phyloP scores from a whole-genome alignment of 306 rosid genomes.

The Betula pendula region DNA sequence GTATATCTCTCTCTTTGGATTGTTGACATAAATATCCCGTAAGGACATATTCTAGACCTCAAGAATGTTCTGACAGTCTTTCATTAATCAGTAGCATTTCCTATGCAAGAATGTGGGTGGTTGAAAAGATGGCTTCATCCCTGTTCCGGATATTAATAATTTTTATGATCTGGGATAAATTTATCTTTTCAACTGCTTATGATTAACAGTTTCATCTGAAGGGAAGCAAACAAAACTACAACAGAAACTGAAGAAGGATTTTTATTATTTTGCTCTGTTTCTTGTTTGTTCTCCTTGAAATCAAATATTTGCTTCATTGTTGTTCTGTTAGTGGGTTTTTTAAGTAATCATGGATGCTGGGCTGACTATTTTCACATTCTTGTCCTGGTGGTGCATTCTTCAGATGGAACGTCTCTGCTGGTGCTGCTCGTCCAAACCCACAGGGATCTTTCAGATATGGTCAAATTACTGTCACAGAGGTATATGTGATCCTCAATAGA shows the following conservation, averaged over 20 bases:
- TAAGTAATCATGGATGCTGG: not conserved
- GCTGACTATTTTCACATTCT: conserved; percentile 18
- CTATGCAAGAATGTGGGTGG: not conserved
- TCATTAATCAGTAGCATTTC: not conserved
- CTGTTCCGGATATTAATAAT: not conserved
- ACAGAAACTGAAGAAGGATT: not conserved
- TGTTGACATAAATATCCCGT: not conserved
- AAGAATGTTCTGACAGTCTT: not conserved
- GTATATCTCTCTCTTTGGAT: conserved; percentile 20
- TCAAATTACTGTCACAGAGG: conserved; percentile 68
- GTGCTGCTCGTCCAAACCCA: conserved; percentile 92
- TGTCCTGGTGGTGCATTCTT: conserved; percentile 25
- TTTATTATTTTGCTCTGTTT: not conserved
- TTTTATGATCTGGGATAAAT: not conserved
- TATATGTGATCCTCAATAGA: conserved; percentile 63
- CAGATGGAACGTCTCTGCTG: conserved; percentile 80
- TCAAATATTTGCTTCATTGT: conserved; percentile 5
- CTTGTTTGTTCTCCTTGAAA: not conserved
- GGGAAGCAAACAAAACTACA: not conserved
- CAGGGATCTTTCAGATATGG: conserved; percentile 85
- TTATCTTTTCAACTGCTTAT: not conserved
- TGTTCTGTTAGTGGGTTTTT: conserved; percentile 8
- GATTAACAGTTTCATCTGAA: not conserved
- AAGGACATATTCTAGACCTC: not conserved
- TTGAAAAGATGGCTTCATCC: not conserved